Evolutionary conservation across 2,329 filamentous ascomycete species (phyloP).

Genomic region (Biscogniauxia sp.): DNA sequence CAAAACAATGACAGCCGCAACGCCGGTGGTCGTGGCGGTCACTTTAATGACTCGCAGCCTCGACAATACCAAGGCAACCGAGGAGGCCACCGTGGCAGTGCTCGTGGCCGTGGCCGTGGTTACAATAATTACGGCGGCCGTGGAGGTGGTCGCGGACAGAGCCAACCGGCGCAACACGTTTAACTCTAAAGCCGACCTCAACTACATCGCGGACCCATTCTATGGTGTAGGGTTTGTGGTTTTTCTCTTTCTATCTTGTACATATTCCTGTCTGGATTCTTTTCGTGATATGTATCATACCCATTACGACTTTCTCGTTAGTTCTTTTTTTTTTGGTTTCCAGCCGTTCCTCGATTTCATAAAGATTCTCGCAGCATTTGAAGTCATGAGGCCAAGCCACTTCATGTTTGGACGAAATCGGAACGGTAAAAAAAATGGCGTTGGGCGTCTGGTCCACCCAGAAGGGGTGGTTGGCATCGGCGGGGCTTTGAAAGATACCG

Average conservation of each 20-base stretch:
- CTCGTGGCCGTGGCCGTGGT: conserved; percentile 32
- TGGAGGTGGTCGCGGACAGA: conserved; percentile 31
- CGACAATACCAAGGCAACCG: conserved; percentile 32
- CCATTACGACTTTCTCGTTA: conserved; percentile 29
- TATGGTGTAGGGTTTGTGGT: conserved; percentile 1
- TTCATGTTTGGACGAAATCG: conserved; percentile 28
- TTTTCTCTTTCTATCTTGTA: conserved; percentile 27
- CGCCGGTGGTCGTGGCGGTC: conserved; percentile 26
- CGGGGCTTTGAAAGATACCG: conserved; percentile 11
- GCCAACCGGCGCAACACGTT: conserved; percentile 32
- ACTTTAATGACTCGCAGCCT: conserved; percentile 33
- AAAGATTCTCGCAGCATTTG: conserved; percentile 28
- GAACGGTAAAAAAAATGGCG: conserved; percentile 26
- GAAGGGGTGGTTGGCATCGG: conserved; percentile 15
- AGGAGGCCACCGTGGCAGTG: conserved; percentile 25
- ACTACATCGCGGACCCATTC: neutral
- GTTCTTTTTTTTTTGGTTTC: conserved; percentile 22
- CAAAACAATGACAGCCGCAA: conserved; percentile 26
- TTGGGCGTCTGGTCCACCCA: conserved; percentile 24
- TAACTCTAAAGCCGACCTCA: conserved; percentile 13
- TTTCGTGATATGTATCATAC: conserved; percentile 35
- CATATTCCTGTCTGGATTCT: conserved; percentile 32
- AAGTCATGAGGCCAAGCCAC: conserved; percentile 26
- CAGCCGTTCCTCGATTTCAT: conserved; percentile 24
- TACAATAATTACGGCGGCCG: conserved; percentile 35